phyloP scores from a whole-genome alignment of 306 rosid species.

The Corylus heterophylla region DNA sequence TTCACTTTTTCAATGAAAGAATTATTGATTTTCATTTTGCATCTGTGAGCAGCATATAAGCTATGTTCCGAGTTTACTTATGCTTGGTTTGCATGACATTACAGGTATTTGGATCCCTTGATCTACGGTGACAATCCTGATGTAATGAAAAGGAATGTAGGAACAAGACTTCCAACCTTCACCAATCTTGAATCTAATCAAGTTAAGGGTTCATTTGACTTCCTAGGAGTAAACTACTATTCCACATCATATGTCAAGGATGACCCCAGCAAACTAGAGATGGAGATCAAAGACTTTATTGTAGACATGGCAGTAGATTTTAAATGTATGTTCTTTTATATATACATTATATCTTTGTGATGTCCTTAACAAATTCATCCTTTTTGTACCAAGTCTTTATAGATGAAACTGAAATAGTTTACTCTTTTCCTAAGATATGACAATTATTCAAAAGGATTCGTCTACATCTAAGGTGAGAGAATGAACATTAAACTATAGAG shows the following conservation, averaged over 20 bases:
- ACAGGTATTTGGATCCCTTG: conserved; percentile 67
- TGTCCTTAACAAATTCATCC: too few species aligned
- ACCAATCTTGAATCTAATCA: conserved; percentile 43
- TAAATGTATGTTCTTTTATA: conserved; percentile 19
- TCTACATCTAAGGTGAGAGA: conserved; percentile 27
- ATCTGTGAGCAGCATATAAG: not conserved
- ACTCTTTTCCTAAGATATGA: conserved; percentile 16
- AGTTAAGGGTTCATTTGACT: conserved; percentile 64
- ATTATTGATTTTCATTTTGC: not conserved
- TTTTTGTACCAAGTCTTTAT: not conserved
- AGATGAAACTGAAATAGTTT: not conserved
- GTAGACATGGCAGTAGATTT: conserved; percentile 36
- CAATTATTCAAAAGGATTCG: not conserved
- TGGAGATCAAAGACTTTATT: conserved; percentile 26
- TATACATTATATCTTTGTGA: not conserved
- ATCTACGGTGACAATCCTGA: conserved; percentile 63
- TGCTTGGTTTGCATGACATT: not conserved
- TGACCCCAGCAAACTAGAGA: conserved; percentile 27
- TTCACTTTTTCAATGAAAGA: not conserved
- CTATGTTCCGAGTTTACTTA: not conserved
- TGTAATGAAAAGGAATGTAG: conserved; percentile 52
- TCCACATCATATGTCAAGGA: conserved; percentile 23
- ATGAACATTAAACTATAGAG: not conserved
- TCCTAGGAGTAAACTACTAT: conserved; percentile 56
- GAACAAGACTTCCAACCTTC: conserved; percentile 59